phyloP scores from a whole-genome alignment of 2,329 filamentous ascomycete genomes.

The Claviceps sp. region DNA sequence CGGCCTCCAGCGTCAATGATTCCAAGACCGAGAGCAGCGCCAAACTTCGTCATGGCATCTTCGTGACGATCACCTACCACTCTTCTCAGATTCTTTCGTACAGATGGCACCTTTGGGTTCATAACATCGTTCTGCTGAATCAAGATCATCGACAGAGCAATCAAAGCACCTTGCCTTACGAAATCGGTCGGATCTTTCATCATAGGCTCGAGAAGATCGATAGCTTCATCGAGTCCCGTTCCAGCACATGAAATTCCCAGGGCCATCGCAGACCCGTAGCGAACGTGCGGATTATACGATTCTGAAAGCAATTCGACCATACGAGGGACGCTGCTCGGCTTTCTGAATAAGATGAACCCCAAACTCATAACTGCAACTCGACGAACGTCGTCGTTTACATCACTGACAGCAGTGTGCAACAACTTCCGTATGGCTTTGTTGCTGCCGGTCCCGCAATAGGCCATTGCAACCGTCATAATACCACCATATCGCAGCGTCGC shows the following conservation, averaged over 20 bases:
- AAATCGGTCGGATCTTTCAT: slow-evolving; percentile 99
- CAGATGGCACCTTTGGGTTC: slow-evolving; percentile 88
- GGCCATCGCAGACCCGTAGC: slow-evolving; percentile 96
- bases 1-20: slow-evolving; percentile 97
- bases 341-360: slow-evolving; percentile 96
- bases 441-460: slow-evolving; percentile 93
- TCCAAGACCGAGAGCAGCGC: slow-evolving; percentile 81
- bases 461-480: slow-evolving; percentile 96
- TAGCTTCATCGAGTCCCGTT: slow-evolving; percentile 88
- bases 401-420: slow-evolving; percentile 89
- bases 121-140: slow-evolving; percentile 98
- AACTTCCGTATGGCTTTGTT: slow-evolving; percentile 97
- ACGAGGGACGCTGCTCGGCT: slow-evolving; percentile 88
- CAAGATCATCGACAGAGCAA: slow-evolving; percentile 93
- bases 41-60: slow-evolving; percentile 99
- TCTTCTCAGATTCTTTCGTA: slow-evolving; percentile 89
- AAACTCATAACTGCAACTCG: slow-evolving; percentile 94
- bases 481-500: slow-evolving; percentile 90
- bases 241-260: slow-evolving; percentile 96
- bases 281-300: slow-evolving; percentile 96
- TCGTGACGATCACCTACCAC: slow-evolving; percentile 90
- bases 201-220: slow-evolving; percentile 95
- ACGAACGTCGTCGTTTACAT: slow-evolving; percentile 95
- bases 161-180: slow-evolving; percentile 89
- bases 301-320: slow-evolving; percentile 98